Evolutionary conservation across 75 land plant species (phyloP), one percentile per base, ranked within the genome.

Genomic region (Ceratopteris richardii): DNA sequence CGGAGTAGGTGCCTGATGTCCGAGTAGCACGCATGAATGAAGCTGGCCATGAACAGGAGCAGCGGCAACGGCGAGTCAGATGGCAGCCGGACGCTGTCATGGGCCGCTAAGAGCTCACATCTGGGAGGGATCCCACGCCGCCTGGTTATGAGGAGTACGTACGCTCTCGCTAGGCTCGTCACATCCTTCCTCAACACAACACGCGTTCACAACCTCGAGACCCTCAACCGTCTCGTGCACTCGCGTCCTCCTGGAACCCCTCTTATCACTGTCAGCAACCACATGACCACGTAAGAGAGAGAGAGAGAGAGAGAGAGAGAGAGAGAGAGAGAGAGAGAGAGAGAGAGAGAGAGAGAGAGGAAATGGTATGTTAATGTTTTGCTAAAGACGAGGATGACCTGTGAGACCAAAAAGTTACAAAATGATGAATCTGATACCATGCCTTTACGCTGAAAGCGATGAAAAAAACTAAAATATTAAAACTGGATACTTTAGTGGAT

Each of bases 261-360:
- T 19, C 96, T 95, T 55, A 33, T 95, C 71, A 95, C 96, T 22
- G 96, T 95, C 77, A 95, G 99, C 77, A 95, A 95, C 65, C 99
- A 95, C 77, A 86, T 83, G 91, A 91, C 99, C 63, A 95, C 99
- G 96, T 93, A 47, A 69, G 89, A 50, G 51, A 50, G 51, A 50
- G 51, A 50, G 51, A 50, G 51, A 50, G 51, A 50, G 51, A 50
- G 51, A 50, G 51, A 50, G 51, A 50, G 51, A 50, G 51, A 50
- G 51, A 50, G 51, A 50, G 51, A 50, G 51, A 50, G 51, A 50
- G 51, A 50, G 51, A 50, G 51, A 50, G 51, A 33, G 37, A 33
- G 37, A 33, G 37, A 24, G 21, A 50, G 21, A 50, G 24, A 50
- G 24, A 50, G 21, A 21, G 25, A 20, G 12, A 21, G 2, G 25